Conservation (phyloP, 192 early-diverging fungal genomes). For the Rhizoclosmatium globosum region DNA sequence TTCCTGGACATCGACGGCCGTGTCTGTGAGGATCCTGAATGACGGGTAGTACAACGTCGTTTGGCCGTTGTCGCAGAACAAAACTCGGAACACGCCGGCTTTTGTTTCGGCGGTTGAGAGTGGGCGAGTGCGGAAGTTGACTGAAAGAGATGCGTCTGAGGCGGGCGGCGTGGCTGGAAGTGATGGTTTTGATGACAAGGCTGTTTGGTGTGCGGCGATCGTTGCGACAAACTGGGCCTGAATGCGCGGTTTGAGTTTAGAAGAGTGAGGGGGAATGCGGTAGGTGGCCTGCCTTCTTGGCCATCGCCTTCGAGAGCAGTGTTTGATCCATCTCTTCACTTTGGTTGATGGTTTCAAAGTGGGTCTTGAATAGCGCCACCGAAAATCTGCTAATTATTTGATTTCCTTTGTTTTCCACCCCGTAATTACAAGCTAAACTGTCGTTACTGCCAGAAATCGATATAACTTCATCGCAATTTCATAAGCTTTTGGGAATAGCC, state of each 20-base stretch:
- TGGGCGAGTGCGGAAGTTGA: slow-evolving; percentile 32
- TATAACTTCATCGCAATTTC: too few relatives aligned
- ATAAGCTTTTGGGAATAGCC: too few relatives aligned
- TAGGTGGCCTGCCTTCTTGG: slow-evolving; percentile 9
- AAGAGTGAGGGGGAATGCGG: neutral
- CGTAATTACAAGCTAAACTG: too few relatives aligned
- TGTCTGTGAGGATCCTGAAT: slow-evolving; percentile 26
- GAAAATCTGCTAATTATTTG: too few relatives aligned
- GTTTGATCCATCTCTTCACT: neutral
- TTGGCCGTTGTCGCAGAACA: slow-evolving; percentile 16
- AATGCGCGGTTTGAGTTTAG: neutral
- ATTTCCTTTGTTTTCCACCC: too few relatives aligned
- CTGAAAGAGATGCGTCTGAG: neutral
- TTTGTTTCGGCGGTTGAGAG: neutral
- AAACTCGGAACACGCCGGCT: slow-evolving; percentile 14
- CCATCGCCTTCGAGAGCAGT: slow-evolving; percentile 15
- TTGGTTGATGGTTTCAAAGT: too few relatives aligned
- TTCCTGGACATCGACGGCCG: slow-evolving; percentile 18
- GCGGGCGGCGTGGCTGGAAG: too few relatives aligned
- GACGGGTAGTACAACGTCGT: slow-evolving; percentile 30
- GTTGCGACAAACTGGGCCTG: neutral
- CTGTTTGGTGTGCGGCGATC: slow-evolving; percentile 22
- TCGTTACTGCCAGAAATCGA: too few relatives aligned
- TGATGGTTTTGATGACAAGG: neutral
- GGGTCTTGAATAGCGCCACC: too few relatives aligned